Evolutionary conservation across 257 asterid species (phyloP).

Genomic region (Solanum virginianum): DNA sequence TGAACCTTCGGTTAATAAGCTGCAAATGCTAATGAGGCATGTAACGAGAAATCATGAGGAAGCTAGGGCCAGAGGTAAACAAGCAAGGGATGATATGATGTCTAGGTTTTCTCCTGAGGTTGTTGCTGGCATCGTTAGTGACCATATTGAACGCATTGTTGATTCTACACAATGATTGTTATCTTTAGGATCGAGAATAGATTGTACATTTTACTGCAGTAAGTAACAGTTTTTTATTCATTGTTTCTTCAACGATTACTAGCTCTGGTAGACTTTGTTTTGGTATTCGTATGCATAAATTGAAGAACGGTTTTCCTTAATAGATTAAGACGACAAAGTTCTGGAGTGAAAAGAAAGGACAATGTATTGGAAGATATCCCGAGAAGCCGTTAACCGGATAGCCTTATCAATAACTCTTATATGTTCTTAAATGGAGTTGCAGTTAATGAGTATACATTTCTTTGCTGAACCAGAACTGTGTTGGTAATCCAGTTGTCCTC

Average conservation of each 20-base stretch:
- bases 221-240: background rate
- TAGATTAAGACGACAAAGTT: background rate
- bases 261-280: background rate
- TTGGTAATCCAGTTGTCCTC: background rate
- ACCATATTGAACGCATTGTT: conserved; percentile 28
- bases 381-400: background rate
- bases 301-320: background rate
- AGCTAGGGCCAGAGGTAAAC: conserved; percentile 44
- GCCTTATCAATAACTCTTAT: background rate
- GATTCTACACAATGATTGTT: background rate
- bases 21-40: conserved; percentile 47
- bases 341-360: background rate
- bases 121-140: conserved; percentile 47
- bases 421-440: background rate
- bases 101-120: conserved; percentile 40
- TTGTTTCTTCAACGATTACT: background rate
- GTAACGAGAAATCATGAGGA: conserved; percentile 31
- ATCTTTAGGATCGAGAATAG: background rate
- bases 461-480: background rate
- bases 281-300: background rate
- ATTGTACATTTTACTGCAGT: background rate
- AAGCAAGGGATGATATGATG: conserved; percentile 67
- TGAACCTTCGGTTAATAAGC: conserved; percentile 58
- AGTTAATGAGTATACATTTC: background rate
- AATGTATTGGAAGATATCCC: background rate